Conservation (phyloP, 495 filamentous ascomycete genomes). For the Hypoxylon perforatum region DNA sequence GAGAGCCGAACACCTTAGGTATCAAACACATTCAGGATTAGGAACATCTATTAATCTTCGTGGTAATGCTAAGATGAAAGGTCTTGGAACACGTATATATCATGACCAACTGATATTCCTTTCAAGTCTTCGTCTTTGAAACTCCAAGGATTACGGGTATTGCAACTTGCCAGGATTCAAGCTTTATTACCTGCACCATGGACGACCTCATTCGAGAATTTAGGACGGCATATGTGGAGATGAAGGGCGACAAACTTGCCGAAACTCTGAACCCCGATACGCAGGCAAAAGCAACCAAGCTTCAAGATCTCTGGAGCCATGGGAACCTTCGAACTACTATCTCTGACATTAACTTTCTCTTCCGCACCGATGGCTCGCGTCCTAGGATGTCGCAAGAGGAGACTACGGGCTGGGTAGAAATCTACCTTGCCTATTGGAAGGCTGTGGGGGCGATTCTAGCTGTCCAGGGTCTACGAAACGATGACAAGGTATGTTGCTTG, state of each 20-base stretch:
- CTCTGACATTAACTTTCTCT: slow-evolving; percentile 42
- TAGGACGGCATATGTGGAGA: slow-evolving; percentile 61
- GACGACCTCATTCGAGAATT: slow-evolving; percentile 71
- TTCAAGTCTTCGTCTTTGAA: neutral
- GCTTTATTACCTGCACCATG: slow-evolving; percentile 62
- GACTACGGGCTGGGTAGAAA: slow-evolving; percentile 79
- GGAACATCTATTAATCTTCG: neutral
- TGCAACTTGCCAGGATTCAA: neutral
- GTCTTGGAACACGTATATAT: slow-evolving; percentile 1
- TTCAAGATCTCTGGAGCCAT: slow-evolving; percentile 67
- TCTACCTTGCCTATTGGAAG: slow-evolving; percentile 86
- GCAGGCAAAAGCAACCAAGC: slow-evolving; percentile 65
- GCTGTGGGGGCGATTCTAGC: slow-evolving; percentile 74
- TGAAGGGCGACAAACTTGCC: slow-evolving; percentile 74
- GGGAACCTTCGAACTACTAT: slow-evolving; percentile 33
- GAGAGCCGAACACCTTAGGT: neutral
- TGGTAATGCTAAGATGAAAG: slow-evolving; percentile 6
- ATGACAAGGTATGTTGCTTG: slow-evolving; percentile 40
- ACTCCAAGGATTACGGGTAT: neutral
- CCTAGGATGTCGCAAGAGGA: slow-evolving; percentile 69
- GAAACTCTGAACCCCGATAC: slow-evolving; percentile 74
- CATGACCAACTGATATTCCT: slow-evolving; percentile 8
- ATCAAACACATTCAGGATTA: neutral
- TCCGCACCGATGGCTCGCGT: slow-evolving; percentile 40
- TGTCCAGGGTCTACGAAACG: slow-evolving; percentile 56